Conservation (phyloP, 2,329 filamentous ascomycete species). For the Trichoderma atroviride region DNA sequence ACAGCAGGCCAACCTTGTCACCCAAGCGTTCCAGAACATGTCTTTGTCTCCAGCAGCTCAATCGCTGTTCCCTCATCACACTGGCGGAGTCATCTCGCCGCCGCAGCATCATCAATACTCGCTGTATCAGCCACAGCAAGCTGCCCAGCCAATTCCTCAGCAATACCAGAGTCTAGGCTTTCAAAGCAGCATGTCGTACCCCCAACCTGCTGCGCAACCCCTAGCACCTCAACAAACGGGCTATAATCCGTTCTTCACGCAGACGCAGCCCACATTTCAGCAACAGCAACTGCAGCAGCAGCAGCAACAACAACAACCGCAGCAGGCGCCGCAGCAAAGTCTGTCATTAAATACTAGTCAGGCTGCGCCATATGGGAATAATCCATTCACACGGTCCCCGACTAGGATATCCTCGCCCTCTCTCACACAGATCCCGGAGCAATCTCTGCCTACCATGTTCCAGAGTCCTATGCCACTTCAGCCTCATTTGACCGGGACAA, state of each 20-base stretch:
- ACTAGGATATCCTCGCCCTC: conserved; percentile 54
- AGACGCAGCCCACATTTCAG: conserved; percentile 39
- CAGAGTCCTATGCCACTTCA: conserved; percentile 39
- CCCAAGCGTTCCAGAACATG: conserved; percentile 75
- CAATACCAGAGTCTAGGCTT: conserved; percentile 45
- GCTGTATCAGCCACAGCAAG: conserved; percentile 48
- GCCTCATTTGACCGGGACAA: conserved; percentile 37
- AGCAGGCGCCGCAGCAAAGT: conserved; percentile 41
- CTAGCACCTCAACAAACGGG: conserved; percentile 45
- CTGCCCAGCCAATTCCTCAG: conserved; percentile 46
- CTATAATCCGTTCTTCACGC: conserved; percentile 58
- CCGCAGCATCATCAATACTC: conserved; percentile 44
- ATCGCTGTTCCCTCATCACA: conserved; percentile 74
- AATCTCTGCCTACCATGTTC: conserved; percentile 50
- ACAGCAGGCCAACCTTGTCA: conserved; percentile 43
- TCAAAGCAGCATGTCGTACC: conserved; percentile 49
- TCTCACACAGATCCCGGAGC: conserved; percentile 57
- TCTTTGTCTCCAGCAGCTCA: conserved; percentile 61
- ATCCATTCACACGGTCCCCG: conserved; percentile 55
- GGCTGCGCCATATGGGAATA: conserved; percentile 44
- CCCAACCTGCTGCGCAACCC: conserved; percentile 39
- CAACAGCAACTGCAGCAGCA: conserved; percentile 28
- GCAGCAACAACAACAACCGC: conserved; percentile 27
- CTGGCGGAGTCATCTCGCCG: conserved; percentile 60
- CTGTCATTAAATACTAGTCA: conserved; percentile 47